Conservation (phyloP, 2,329 filamentous ascomycete species). For the Stemphylium vesicarium region DNA sequence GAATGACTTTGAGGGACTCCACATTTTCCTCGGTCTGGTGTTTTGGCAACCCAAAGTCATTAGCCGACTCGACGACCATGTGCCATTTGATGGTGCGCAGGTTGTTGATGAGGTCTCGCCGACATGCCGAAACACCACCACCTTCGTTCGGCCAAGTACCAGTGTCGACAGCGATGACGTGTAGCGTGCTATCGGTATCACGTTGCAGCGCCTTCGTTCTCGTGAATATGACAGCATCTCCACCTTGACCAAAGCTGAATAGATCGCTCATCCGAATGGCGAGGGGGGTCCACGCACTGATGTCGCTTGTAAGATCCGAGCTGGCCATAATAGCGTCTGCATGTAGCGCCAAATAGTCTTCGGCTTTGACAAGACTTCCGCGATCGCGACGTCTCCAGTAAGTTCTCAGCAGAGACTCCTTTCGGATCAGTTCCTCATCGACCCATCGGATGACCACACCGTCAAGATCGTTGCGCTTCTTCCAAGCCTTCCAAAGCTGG, state of each 20-base stretch:
- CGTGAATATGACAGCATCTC: conserved; percentile 60
- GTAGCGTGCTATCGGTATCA: conserved; percentile 48
- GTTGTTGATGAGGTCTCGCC: conserved; percentile 53
- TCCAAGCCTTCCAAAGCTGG: conserved; percentile 51
- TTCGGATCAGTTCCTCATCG: conserved; percentile 48
- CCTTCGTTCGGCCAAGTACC: conserved; percentile 54
- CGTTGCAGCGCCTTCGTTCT: conserved; percentile 56
- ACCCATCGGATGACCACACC: conserved; percentile 50
- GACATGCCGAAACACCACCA: conserved; percentile 52
- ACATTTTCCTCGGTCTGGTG: conserved; percentile 54
- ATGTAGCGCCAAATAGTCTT: conserved; percentile 50
- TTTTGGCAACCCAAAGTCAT: conserved; percentile 52
- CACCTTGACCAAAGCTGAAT: conserved; percentile 60
- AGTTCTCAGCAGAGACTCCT: conserved; percentile 42
- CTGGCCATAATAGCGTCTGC: conserved; percentile 60
- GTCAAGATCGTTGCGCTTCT: conserved; percentile 48
- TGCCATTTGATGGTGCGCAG: conserved; percentile 52
- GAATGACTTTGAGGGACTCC: conserved; percentile 51
- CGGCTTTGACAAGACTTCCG: conserved; percentile 44
- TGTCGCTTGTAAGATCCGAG: conserved; percentile 58
- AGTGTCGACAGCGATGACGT: conserved; percentile 52
- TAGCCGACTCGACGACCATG: conserved; percentile 52
- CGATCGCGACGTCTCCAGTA: conserved; percentile 50
- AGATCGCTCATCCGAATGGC: conserved; percentile 60
- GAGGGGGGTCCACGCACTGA: conserved; percentile 60